Evolutionary conservation across 371 early-diverging fungal species (phyloP).

Genomic region (Synchytrium microbalum): DNA sequence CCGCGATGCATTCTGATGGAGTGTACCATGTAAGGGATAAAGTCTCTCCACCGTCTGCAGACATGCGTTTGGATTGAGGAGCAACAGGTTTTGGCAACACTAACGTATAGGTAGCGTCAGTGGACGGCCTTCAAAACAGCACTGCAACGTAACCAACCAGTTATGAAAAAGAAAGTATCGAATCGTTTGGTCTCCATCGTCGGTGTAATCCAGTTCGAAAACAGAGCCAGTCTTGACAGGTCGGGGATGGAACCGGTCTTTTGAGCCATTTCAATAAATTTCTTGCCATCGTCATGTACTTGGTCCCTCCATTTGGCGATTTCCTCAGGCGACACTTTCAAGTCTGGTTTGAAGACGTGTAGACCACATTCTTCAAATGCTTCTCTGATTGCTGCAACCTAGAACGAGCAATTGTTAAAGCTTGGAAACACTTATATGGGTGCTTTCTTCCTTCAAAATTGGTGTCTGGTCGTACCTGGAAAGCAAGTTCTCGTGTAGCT

Average conservation of each 20-base stretch:
- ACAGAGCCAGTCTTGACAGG: not conserved
- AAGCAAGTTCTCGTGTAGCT: not conserved
- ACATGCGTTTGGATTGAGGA: too few relatives aligned
- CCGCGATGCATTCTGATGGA: constrained; percentile 51
- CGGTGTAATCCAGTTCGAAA: constrained; percentile 67
- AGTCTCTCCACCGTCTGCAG: constrained; percentile 59
- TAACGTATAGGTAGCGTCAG: too few relatives aligned
- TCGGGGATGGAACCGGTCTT: not conserved
- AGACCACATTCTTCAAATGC: constrained; percentile 78
- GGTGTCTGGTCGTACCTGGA: constrained; percentile 18
- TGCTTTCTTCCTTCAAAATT: not conserved
- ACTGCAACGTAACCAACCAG: too few relatives aligned
- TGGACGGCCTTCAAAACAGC: too few relatives aligned
- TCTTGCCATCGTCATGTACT: constrained; percentile 8
- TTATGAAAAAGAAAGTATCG: constrained; percentile 66
- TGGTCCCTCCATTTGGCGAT: constrained; percentile 37
- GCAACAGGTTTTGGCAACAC: too few relatives aligned
- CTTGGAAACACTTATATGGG: constrained; percentile 9
- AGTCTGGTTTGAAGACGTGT: constrained; percentile 44
- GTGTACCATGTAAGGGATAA: constrained; percentile 57
- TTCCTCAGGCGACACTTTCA: constrained; percentile 22
- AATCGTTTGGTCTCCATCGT: constrained; percentile 49
- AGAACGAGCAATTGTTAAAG: constrained; percentile 73
- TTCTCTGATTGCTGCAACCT: constrained; percentile 28
- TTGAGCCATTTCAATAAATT: constrained; percentile 16